Evolutionary conservation across 75 land plant species (phyloP), one percentile per base, ranked within the genome.

Genomic region (Adiantum capillusveneris): DNA sequence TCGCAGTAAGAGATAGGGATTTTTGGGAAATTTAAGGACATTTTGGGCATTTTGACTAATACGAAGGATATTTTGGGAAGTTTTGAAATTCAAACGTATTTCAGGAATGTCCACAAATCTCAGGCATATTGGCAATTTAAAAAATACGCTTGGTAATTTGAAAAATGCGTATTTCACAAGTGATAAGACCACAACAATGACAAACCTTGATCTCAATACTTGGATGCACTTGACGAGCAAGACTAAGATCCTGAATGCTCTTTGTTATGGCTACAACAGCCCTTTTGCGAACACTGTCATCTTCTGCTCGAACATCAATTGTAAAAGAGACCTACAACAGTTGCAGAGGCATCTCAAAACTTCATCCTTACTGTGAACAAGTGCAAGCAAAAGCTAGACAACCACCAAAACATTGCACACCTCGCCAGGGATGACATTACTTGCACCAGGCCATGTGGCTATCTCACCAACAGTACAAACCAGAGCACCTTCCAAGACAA

Each of bases 341-440:
- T n/a, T n/a, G n/a, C n/a, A n/a, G n/a, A n/a, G n/a, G n/a, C n/a
- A n/a, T n/a, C n/a, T n/a, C n/a, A n/a, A n/a, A n/a, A n/a, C n/a
- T n/a, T n/a, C n/a, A n/a, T n/a, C n/a, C n/a, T n/a, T n/a, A n/a
- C n/a, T 12, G 16, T 28, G 29, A 21, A 55, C n/a, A 56, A 56
- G 6, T 56, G 58, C 6, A 39, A 39, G 13, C 42, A 7, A 39
- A 39, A 39, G 7, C 42, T 39, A n/a, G n/a, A 9, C 42, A 39
- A 39, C 7, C 13, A 39, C 7, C 12, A 7, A 39, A 39, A 39
- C 13, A 9, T 7, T 21, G 9, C 37, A 26, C 42, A 78, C 99
- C 99, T 95, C 82, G 60, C 99, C 92, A 43, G 99, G 97, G 58
- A 95, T 95, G 58, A 95, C 99, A 67, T 95, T 95, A 73, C 99